A percentile compares a stretch with the other conserved stretches of the same genome.
Evolutionary conservation across 2,329 filamentous ascomycete genomes (phyloP).

Genomic region (Knoxdaviesia proteae): DNA sequence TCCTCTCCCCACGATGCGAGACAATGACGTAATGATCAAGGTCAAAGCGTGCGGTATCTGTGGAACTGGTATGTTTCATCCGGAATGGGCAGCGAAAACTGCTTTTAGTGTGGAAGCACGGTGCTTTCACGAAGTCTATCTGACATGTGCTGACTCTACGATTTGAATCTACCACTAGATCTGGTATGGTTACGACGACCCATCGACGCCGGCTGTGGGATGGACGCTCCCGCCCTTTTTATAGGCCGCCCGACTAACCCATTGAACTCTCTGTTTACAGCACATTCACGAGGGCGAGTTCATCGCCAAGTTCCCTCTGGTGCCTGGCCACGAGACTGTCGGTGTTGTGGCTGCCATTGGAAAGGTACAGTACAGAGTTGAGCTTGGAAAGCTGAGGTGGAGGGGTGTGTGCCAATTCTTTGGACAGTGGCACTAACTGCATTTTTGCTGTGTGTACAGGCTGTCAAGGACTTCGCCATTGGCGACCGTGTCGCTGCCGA

Average conservation of each 20-base stretch:
- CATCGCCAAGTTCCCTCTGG: constrained; percentile 39
- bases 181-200: no score
- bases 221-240: no score
- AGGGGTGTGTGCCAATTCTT: no score
- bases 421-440: no score
- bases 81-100: no score
- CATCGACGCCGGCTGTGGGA: no score
- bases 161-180: neutral
- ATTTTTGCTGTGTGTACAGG: constrained; percentile 9
- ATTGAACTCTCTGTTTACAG: constrained; percentile 3
- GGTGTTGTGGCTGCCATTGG: constrained; percentile 40
- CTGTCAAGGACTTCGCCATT: constrained; percentile 37
- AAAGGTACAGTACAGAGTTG: constrained; percentile 9
- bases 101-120: no score
- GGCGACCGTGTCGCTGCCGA: constrained; percentile 44
- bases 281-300: constrained; percentile 53
- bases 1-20: constrained; percentile 37
- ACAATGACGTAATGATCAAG: constrained; percentile 41
- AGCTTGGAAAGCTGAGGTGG: no score
- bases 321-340: constrained; percentile 48
- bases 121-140: no score
- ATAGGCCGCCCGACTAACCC: constrained; percentile 1
- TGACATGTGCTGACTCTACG: no score
- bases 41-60: constrained; percentile 48
- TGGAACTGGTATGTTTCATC: constrained; percentile 24